Conservation (phyloP, 768 basidiomycete species). For the Lactifluus volemus region DNA sequence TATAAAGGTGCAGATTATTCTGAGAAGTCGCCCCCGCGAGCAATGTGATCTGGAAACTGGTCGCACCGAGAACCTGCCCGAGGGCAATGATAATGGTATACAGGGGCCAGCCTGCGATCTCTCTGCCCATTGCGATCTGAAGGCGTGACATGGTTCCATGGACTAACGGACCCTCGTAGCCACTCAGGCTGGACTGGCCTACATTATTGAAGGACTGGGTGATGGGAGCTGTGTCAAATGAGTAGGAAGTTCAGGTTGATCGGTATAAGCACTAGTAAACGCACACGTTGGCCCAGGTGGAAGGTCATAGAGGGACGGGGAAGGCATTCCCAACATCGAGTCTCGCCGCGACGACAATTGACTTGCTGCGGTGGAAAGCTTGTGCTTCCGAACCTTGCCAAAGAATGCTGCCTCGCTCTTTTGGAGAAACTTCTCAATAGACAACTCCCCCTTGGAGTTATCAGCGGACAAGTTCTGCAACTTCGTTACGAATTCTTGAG, state of each 20-base stretch:
- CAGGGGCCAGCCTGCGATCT: conserved; percentile 80
- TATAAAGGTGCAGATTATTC: background rate
- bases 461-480: conserved; percentile 68
- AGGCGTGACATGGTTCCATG: conserved; percentile 58
- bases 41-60: conserved; percentile 86
- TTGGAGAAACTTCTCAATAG: conserved; percentile 82
- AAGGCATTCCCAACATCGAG: conserved; percentile 70
- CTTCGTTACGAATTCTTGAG: conserved; percentile 80
- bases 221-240: conserved; percentile 29
- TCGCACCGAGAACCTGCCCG: conserved; percentile 86
- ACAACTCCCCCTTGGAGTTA: conserved; percentile 86
- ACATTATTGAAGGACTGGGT: conserved; percentile 38
- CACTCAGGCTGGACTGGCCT: conserved; percentile 32
- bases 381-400: conserved; percentile 81
- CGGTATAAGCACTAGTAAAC: conserved; percentile 25
- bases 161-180: conserved; percentile 38
- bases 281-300: conserved; percentile 64
- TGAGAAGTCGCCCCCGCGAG: background rate
- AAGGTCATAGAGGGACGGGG: conserved; percentile 45
- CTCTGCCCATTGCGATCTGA: conserved; percentile 76
- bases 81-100: conserved; percentile 84
- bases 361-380: conserved; percentile 74
- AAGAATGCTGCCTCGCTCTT: conserved; percentile 95
- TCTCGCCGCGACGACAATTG: conserved; percentile 73
- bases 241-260: conserved; percentile 20